A percentile compares a stretch with the other conserved stretches of the same genome.
phyloP scores from a whole-genome alignment of 148 eudicot species.

The Bassia scoparia region DNA sequence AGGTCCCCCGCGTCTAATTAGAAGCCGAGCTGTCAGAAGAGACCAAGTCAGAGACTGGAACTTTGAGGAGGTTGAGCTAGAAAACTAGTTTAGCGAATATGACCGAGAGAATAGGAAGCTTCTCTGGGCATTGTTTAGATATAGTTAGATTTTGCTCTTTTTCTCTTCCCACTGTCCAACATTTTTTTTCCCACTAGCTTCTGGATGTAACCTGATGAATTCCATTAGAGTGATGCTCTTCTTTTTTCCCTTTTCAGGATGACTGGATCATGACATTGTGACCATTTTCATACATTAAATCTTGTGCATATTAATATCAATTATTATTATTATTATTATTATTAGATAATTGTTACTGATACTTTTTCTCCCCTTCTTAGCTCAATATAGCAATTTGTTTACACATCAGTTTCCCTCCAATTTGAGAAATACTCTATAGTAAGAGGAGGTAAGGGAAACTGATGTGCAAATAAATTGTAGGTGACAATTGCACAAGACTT shows the following conservation, averaged over 20 bases:
- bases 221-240: conserved; percentile 3
- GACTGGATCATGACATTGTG: conserved; percentile 1
- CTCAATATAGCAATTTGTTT: too few relatives aligned
- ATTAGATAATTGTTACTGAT: too few relatives aligned
- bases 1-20: conserved; percentile 65
- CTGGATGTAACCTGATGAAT: conserved; percentile 21
- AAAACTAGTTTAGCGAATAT: conserved; percentile 23
- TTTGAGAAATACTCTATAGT: too few relatives aligned
- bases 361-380: too few relatives aligned
- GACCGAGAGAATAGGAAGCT: conserved; percentile 19
- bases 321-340: neutral
- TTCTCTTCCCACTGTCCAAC: neutral
- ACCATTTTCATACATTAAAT: conserved; percentile 1
- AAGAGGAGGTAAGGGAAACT: too few relatives aligned
- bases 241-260: conserved; percentile 6
- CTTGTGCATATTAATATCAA: conserved; percentile 12
- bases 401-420: too few relatives aligned
- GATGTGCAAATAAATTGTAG: too few relatives aligned
- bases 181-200: conserved; percentile 10
- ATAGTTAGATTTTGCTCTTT: conserved; percentile 16
- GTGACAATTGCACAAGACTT: too few relatives aligned
- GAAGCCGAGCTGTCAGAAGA: conserved; percentile 79
- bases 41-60: conserved; percentile 84
- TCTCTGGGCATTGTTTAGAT: conserved; percentile 23
- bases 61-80: conserved; percentile 52